These are phyloP conservation scores for Schizopora paradoxa DNA, from an alignment of 1,284 basidiomycete genomes.

Conservation along the genomic window DNA sequence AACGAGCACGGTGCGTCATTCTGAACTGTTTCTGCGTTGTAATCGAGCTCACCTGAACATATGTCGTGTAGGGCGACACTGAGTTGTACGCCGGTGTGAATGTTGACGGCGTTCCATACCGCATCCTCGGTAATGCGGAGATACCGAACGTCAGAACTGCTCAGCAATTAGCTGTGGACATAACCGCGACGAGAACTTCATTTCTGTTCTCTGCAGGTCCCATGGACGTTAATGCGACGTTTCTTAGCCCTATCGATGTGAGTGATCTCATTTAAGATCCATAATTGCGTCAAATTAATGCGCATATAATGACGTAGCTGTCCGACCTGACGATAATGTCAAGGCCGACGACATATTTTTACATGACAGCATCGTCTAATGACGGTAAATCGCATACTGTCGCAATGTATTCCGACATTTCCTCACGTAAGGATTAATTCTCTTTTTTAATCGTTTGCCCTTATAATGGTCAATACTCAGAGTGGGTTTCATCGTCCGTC, in stretches of 20 bases:
- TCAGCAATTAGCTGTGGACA: slow-evolving; percentile 10
- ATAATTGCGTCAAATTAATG: background rate
- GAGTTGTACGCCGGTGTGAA: slow-evolving; percentile 34
- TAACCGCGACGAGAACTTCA: slow-evolving; percentile 32
- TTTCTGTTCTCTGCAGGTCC: slow-evolving; percentile 33
- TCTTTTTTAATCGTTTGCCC: too few relatives aligned
- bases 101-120: slow-evolving; percentile 31
- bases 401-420: slow-evolving; percentile 33
- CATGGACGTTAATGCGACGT: slow-evolving; percentile 33
- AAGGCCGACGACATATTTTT: slow-evolving; percentile 36
- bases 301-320: slow-evolving; percentile 10
- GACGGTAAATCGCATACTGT: slow-evolving; percentile 32
- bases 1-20: background rate
- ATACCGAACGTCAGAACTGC: slow-evolving; percentile 11
- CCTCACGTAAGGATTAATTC: too few relatives aligned
- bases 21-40: background rate
- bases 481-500: background rate
- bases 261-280: slow-evolving; percentile 9
- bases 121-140: slow-evolving; percentile 9
- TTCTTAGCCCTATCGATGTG: slow-evolving; percentile 33
- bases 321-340: too few relatives aligned
- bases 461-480: background rate
- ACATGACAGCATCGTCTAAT: slow-evolving; percentile 29
- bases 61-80: slow-evolving; percentile 21
- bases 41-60: background rate